Base-by-base conservation (phyloP, 108 stramenopile species). In the Aurantiochytrium sp. region DNA sequence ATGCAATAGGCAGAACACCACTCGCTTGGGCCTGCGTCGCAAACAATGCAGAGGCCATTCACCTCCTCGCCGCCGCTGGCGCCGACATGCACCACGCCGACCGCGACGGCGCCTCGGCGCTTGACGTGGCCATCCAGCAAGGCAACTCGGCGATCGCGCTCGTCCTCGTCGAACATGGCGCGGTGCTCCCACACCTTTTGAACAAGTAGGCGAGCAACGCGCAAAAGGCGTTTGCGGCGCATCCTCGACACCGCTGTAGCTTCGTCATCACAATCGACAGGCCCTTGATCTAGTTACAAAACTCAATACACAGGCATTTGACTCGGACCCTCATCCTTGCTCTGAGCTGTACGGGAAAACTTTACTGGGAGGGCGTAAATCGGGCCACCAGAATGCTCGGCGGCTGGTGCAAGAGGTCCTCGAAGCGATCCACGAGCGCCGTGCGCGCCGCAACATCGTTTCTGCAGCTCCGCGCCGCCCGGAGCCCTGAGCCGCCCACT, bases 1-100 rank as follows among this genome's bases (percentile, higher is more conserved):
- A 81, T 48, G 73, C 39, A 81, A 81, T 48, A 12, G 45, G 45
- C 27, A 41, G 45, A 1, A 81, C 73, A 17, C 42, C 73, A 48
- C 73, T 81, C 1, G 39, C 73, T 12, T 81, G 73, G 73, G 73
- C 73, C 19, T 22, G 73, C 73, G 45, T 81, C 0, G 73, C 73
- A 81, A 24, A 24, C 2, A 48, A 48, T 30, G 42, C 15, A 6
- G 73, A 81, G 45, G 73, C 73, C 15, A 81, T 81, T 48, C 39
- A 24, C 12, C 12, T 48, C 12, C 2, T 81, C 6, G 45, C 24
- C 6, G 39, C 39, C 6, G 15, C 45, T 48, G 73, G 73, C 27
- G 45, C 42, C 12, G 73, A 81, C 32, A 24, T 81, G 17, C 39
- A 41, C 24, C 73, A 81, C 24, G 42, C 73, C 10, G 73, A 81